Conservation (phyloP, 805 yeast species). For the Suhomyces canberraensis region DNA sequence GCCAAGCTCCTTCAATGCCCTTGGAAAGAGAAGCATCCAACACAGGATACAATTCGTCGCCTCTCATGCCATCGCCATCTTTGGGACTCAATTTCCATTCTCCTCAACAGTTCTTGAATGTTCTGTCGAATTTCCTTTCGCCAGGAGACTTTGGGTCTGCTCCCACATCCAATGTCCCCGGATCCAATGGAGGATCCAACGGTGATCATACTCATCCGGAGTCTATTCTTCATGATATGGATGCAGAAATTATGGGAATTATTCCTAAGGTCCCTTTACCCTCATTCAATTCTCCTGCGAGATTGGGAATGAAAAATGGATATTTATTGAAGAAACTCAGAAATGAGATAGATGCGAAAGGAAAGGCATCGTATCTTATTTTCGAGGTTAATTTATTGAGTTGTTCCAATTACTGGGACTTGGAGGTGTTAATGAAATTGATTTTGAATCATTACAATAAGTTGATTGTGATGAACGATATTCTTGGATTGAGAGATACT, state of each 20-base stretch:
- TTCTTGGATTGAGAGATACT: slow-evolving; percentile 30
- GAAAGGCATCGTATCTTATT: slow-evolving; percentile 22
- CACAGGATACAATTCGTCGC: slow-evolving; percentile 6
- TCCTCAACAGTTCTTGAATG: slow-evolving; percentile 36
- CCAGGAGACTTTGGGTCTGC: slow-evolving; percentile 21
- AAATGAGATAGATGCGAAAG: not conserved
- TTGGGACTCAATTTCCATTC: slow-evolving; percentile 31
- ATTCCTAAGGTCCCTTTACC: slow-evolving; percentile 62
- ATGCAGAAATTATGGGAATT: slow-evolving; percentile 53
- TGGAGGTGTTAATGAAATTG: slow-evolving; percentile 51
- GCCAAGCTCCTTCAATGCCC: not conserved
- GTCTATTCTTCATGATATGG: slow-evolving; percentile 42
- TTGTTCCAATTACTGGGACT: slow-evolving; percentile 66
- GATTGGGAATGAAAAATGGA: slow-evolving; percentile 70
- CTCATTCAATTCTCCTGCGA: slow-evolving; percentile 64
- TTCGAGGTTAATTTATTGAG: slow-evolving; percentile 69
- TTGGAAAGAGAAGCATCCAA: not conserved
- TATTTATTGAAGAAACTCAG: slow-evolving; percentile 49
- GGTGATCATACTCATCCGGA: slow-evolving; percentile 2
- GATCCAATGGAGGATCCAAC: not conserved
- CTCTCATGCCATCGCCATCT: slow-evolving; percentile 29
- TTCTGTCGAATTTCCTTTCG: slow-evolving; percentile 31
- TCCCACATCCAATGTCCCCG: not conserved
- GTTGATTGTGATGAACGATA: slow-evolving; percentile 42
- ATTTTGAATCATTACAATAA: slow-evolving; percentile 61